These are phyloP conservation scores for Talaromyces sp. DNA, from an alignment of 2,329 filamentous ascomycete genomes.

Conservation along the genomic window DNA sequence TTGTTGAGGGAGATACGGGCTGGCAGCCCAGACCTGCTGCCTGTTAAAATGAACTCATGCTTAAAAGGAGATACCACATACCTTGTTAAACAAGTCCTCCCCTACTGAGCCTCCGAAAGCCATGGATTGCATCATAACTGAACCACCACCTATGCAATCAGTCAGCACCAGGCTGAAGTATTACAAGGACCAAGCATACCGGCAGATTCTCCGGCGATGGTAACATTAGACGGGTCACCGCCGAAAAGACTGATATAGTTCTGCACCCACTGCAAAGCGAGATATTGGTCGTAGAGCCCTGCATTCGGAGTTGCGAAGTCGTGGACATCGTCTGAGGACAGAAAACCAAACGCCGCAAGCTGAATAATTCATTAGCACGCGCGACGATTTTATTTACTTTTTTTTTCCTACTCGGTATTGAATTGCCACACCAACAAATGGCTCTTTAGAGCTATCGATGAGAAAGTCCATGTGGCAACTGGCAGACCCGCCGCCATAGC, in stretches of 20 bases:
- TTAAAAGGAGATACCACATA: background rate
- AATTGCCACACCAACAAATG: conserved; percentile 43
- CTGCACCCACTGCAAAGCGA: conserved; percentile 54
- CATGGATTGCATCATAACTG: conserved; percentile 11
- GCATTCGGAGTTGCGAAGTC: conserved; percentile 38
- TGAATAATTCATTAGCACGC: background rate
- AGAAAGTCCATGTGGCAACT: conserved; percentile 29
- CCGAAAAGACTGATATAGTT: conserved; percentile 51
- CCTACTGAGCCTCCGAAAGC: conserved; percentile 3
- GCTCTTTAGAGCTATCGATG: conserved; percentile 41
- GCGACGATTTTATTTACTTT: no score
- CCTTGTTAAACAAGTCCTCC: conserved; percentile 1
- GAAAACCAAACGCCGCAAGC: conserved; percentile 35
- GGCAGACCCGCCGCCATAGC: conserved; percentile 34
- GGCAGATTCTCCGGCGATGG: conserved; percentile 47
- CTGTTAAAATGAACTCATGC: conserved; percentile 1
- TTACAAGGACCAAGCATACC: conserved; percentile 15
- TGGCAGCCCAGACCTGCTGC: conserved; percentile 30
- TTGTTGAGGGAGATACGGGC: conserved; percentile 52
- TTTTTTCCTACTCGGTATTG: conserved; percentile 41
- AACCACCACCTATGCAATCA: conserved; percentile 23
- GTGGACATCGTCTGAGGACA: conserved; percentile 39
- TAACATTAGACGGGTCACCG: conserved; percentile 46
- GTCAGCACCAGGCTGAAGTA: background rate
- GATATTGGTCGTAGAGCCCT: conserved; percentile 48